Conservation (phyloP, 2,329 filamentous ascomycete species). For the Pyrenophora teres region DNA sequence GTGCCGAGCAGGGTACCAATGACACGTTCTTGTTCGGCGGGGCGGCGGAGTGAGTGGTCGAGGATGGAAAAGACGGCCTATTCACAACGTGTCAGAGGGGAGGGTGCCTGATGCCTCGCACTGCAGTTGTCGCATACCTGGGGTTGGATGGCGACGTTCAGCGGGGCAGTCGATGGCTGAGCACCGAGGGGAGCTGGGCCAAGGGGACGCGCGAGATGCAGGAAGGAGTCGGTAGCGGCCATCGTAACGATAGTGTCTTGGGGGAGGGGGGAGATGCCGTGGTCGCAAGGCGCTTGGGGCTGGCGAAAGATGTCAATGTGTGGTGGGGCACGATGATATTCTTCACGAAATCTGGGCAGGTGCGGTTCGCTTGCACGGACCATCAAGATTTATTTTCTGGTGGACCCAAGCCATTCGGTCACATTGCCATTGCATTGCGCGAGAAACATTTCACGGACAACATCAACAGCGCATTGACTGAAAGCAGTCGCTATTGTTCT, state of each 20-base stretch:
- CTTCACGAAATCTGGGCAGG: slow-evolving; percentile 39
- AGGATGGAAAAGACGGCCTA: slow-evolving; percentile 69
- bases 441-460: neutral
- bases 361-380: slow-evolving; percentile 40
- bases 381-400: slow-evolving; percentile 27
- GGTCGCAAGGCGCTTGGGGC: slow-evolving; percentile 17
- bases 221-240: slow-evolving; percentile 83
- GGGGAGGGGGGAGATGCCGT: slow-evolving; percentile 11
- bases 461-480: neutral
- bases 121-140: slow-evolving; percentile 65
- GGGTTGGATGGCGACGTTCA: slow-evolving; percentile 92
- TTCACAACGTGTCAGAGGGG: slow-evolving; percentile 10
- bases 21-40: slow-evolving; percentile 90
- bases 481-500: no score
- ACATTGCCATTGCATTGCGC: neutral
- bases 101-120: neutral
- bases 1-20: slow-evolving; percentile 94
- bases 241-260: slow-evolving; percentile 60
- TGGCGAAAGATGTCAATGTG: slow-evolving; percentile 21
- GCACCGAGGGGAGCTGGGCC: slow-evolving; percentile 79
- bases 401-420: neutral
- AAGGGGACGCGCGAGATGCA: slow-evolving; percentile 91
- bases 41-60: slow-evolving; percentile 92
- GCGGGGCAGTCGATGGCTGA: slow-evolving; percentile 84
- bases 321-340: slow-evolving; percentile 37